Conservation (phyloP, 75 land plant species). For the Chamaecyparis obtusa region DNA sequence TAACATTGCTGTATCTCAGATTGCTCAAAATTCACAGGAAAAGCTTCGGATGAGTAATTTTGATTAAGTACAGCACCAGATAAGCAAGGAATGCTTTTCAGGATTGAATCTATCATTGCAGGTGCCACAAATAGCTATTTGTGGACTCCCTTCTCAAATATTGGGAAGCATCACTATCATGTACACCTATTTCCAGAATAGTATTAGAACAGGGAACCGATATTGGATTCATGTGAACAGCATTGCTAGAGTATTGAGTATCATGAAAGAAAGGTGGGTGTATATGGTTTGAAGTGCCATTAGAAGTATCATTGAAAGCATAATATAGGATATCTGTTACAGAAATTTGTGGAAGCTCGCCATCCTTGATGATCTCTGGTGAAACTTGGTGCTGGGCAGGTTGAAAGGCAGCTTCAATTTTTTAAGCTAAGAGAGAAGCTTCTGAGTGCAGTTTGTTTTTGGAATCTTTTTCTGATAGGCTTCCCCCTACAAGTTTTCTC, state of each 20-base stretch:
- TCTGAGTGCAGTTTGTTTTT: too few relatives aligned
- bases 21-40: neutral
- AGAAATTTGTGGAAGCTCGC: neutral
- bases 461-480: too few relatives aligned
- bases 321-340: neutral
- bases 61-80: neutral
- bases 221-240: neutral
- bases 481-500: too few relatives aligned
- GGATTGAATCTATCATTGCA: neutral
- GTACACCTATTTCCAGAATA: neutral
- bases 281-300: neutral
- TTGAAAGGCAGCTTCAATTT: neutral
- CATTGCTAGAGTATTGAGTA: neutral
- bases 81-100: neutral
- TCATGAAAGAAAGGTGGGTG: neutral
- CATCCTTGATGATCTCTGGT: too few relatives aligned
- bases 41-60: neutral
- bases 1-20: neutral
- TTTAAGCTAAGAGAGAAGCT: neutral
- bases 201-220: neutral
- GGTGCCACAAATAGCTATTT: conserved; percentile 2
- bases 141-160: neutral
- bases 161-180: neutral
- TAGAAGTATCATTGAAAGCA: neutral
- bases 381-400: neutral